Evolutionary conservation across 2,329 filamentous ascomycete genomes (phyloP), one percentile per base, ranked within the genome.

Genomic region (Thielaviopsis cerberus): DNA sequence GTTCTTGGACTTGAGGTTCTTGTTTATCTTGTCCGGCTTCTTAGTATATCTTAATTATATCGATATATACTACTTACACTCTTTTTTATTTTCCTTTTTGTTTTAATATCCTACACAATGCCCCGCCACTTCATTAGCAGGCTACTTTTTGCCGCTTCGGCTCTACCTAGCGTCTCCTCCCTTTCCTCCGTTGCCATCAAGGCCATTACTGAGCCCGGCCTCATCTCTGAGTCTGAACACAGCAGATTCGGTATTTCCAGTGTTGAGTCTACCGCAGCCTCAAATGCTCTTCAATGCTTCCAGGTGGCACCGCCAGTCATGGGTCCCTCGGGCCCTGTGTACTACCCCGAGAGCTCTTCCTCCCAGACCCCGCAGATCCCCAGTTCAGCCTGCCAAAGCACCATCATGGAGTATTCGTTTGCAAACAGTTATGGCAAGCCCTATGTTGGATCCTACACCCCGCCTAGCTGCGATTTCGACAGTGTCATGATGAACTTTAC

Each of bases 401-500:
- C 77, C n/a, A 69, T 91, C 58, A 86, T 89, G 79, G 71, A 81
- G 2, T 76, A 88, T 69, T 75, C 77, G 0, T 91, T 91, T 72
- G 84, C 73, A 11, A 78, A 72, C 62, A 89, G 84, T 62, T 90
- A 89, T 66, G 83, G 82, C n/a, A 67, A 75, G 34, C 86, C 86
- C 1, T 90, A 82, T 66, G 74, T 89, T 63, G 83, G 79, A 52
- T 68, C 73, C 17, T 89, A 88, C 66, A 73, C 69, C 1, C 86
- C 86, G 13, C 85, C 86, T 1, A 65, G 69, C 25, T 88, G 83
- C 68, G 69, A 75, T 17, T 92, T 91, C 71, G 85, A 88, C 65
- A 77, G 81, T 34, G 83, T 90, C 17, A 76, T 80, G 24, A 80
- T 92, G 68, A 88, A 89, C 65, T 78, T 92, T 63, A 90, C 85